Percentiles rank a stretch among this genome's conserved stretches.
phyloP scores from a whole-genome alignment of 2,329 filamentous ascomycete species.

The Aspergillus jensenii region DNA sequence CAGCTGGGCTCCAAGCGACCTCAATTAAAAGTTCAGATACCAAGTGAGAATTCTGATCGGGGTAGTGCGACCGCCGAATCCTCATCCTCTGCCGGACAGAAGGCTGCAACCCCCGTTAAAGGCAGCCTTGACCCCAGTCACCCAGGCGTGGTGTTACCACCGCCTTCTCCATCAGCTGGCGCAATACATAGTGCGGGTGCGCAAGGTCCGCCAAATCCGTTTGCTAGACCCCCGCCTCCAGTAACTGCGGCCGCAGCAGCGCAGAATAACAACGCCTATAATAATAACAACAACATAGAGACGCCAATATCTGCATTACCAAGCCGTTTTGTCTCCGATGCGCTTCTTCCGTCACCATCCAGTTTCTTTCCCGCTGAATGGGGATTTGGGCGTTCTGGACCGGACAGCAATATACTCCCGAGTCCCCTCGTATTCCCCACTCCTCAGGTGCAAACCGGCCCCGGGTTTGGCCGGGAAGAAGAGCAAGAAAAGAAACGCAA shows the following conservation, averaged over 20 bases:
- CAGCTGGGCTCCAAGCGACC: constrained; percentile 70
- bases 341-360: constrained; percentile 84
- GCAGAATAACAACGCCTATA: constrained; percentile 42
- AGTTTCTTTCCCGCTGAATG: constrained; percentile 91
- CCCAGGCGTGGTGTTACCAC: constrained; percentile 77
- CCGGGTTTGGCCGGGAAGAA: constrained; percentile 43
- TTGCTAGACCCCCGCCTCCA: constrained; percentile 83
- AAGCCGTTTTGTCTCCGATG: constrained; percentile 83
- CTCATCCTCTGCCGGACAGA: constrained; percentile 59
- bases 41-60: constrained; percentile 79
- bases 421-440: constrained; percentile 93
- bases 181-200: constrained; percentile 87
- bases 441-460: constrained; percentile 53
- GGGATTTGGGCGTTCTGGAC: constrained; percentile 65
- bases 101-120: constrained; percentile 59
- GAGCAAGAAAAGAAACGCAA: constrained; percentile 47
- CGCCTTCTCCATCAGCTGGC: constrained; percentile 85
- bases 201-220: constrained; percentile 90
- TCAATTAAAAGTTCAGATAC: constrained; percentile 89
- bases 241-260: constrained; percentile 28
- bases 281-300: constrained; percentile 49
- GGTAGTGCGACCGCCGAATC: constrained; percentile 73
- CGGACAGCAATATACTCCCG: constrained; percentile 81
- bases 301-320: constrained; percentile 94
- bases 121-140: constrained; percentile 56